Evolutionary conservation across 2,329 filamentous ascomycete species (phyloP), one percentile per base, ranked within the genome.

Genomic region (Claviceps cyperi): DNA sequence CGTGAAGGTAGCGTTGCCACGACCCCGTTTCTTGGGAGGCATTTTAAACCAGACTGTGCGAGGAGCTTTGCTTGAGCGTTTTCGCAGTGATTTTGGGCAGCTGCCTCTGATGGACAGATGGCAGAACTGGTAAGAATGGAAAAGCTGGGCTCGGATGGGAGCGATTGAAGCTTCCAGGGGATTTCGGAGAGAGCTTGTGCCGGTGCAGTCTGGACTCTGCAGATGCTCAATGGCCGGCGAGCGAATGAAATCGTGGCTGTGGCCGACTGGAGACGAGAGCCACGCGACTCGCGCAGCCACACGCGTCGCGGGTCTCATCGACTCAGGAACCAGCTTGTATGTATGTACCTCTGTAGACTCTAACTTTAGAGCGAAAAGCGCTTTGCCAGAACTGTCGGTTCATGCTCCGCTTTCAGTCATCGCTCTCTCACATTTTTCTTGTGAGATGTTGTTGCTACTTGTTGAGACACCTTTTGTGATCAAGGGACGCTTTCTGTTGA

Each of bases 21-120:
- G 83, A 38, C 76, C 74, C 59, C 80, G 83, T 65, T 88, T 89
- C 55, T 79, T 77, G 1, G 83, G 83, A 50, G 83, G 79, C 83
- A 87, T 87, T 44, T 55, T 61, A 48, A 22, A 7, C 15, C n/a
- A 13, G 36, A 17, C 15, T 28, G n/a, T 9, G n/a, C 2, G 15
- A 32, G 46, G 15, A n/a, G 24, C 17, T 47, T 5, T n/a, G n/a
- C 8, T 35, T 7, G 2, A 13, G 3, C 19, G n/a, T n/a, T 47
- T 2, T n/a, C 11, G 38, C 2, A 4, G 22, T 5, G 5, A 9
- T 5, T 19, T 11, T n/a, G 37, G 22, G 9, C 11, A 24, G 21
- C 19, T 28, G 35, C n/a, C 22, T 44, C 22, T 44, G 43, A 22
- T 46, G 44, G 5, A 37, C 9, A 5, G 36, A 24, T 21, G 36